Evolutionary conservation across 2,329 filamentous ascomycete genomes (phyloP).

Genomic region (Apiospora saccharicola): DNA sequence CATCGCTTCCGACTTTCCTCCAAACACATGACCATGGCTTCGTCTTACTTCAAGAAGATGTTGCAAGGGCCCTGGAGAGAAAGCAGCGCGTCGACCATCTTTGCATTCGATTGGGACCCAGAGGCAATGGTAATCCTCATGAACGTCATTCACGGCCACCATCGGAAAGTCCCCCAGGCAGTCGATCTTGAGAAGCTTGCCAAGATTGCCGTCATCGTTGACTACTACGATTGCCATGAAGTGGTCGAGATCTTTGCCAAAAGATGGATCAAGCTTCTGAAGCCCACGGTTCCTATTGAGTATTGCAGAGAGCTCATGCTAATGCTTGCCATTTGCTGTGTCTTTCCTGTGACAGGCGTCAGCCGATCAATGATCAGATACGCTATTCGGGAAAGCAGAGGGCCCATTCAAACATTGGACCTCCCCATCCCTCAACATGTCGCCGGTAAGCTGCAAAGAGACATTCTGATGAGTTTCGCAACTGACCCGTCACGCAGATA

Average conservation of each 20-base stretch:
- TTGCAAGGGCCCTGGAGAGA: background rate
- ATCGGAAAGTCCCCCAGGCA: background rate
- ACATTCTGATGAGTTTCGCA: rapidly evolving
- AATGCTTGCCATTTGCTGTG: background rate
- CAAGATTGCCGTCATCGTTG: background rate
- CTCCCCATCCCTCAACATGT: background rate
- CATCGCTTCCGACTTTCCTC: background rate
- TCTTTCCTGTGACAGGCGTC: background rate
- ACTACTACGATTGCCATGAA: background rate
- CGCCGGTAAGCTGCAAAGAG: background rate
- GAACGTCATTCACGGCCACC: background rate
- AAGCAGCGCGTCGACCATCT: background rate
- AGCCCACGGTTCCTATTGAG: background rate
- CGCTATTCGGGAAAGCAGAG: background rate
- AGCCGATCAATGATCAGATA: rapidly evolving
- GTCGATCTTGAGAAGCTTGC: background rate
- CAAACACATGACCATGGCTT: background rate
- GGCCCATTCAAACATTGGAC: background rate
- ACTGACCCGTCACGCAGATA: background rate
- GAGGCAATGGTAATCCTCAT: background rate
- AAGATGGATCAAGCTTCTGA: background rate
- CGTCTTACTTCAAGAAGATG: background rate
- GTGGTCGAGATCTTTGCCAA: background rate
- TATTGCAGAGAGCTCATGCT: background rate
- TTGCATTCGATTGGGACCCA: background rate